A percentile compares a stretch with the other conserved stretches of the same genome.
phyloP scores from a whole-genome alignment of 1,284 basidiomycete species.

The Rhodotorula sp. region DNA sequence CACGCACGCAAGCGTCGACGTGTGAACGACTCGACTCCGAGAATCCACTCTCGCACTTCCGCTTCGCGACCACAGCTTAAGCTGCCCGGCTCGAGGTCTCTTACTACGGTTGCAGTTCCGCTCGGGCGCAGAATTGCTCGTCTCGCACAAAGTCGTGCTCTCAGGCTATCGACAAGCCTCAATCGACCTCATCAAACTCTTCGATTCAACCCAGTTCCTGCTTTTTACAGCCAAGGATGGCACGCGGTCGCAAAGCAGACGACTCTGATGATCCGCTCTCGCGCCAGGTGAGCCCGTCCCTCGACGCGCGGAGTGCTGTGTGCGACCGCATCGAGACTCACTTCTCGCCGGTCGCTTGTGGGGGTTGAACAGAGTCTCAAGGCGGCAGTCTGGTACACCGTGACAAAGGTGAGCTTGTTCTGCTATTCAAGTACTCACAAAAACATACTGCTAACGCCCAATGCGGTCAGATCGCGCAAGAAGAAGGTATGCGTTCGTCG shows the following conservation, averaged over 20 bases:
- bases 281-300: slow-evolving; percentile 12
- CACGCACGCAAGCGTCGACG: neutral
- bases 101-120: no score
- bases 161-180: no score
- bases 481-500: slow-evolving; percentile 20
- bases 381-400: slow-evolving; percentile 37
- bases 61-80: neutral
- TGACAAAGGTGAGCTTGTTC: slow-evolving; percentile 24
- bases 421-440: accelerated
- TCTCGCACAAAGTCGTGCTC: no score
- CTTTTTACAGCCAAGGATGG: neutral
- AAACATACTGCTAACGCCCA: neutral
- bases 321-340: neutral
- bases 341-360: neutral
- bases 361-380: slow-evolving; percentile 21
- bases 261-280: slow-evolving; percentile 13
- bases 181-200: no score
- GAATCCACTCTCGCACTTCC: neutral
- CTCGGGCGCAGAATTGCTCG: no score
- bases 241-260: neutral
- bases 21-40: no score
- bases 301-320: no score
- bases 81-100: neutral
- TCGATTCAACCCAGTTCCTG: no score
- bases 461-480: slow-evolving; percentile 28